These are phyloP conservation scores for Pseudohalonectria lignicola DNA, from an alignment of 2,329 filamentous ascomycete genomes.

Conservation along the genomic window DNA sequence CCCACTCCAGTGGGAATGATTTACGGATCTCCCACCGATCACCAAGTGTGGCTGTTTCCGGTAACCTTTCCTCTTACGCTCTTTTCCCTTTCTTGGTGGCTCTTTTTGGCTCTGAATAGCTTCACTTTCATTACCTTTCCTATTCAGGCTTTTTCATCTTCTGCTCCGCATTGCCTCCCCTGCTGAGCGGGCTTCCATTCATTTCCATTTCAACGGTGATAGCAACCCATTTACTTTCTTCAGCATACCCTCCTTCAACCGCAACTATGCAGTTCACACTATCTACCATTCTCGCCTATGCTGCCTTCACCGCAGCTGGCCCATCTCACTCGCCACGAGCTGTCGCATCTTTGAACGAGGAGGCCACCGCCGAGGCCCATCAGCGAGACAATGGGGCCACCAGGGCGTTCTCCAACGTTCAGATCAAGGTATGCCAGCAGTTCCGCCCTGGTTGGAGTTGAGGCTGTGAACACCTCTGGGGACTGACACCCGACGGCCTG, in stretches of 20 bases:
- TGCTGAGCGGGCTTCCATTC: slow-evolving; percentile 22
- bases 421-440: slow-evolving; percentile 20
- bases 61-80: too few species aligned
- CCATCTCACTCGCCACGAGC: slow-evolving; percentile 19
- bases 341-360: slow-evolving; percentile 29
- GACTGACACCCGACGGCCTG: too few species aligned
- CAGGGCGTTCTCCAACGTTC: slow-evolving; percentile 29
- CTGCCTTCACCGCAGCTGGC: slow-evolving; percentile 14
- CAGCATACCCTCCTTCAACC: not conserved
- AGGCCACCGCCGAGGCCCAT: slow-evolving; percentile 31
- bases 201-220: slow-evolving; percentile 6
- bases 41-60: not conserved
- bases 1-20: too few species aligned
- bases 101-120: slow-evolving; percentile 11
- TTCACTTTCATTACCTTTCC: slow-evolving; percentile 9
- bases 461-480: too few species aligned
- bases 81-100: not conserved
- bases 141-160: slow-evolving; percentile 7
- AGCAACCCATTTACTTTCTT: too few species aligned
- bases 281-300: slow-evolving; percentile 14
- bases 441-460: too few species aligned
- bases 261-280: slow-evolving; percentile 11
- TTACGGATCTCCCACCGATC: too few species aligned
- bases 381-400: slow-evolving; percentile 30
- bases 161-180: slow-evolving; percentile 9